phyloP scores from a whole-genome alignment of 1,139 yeast genomes.

The Sugiyamaella japonica region DNA sequence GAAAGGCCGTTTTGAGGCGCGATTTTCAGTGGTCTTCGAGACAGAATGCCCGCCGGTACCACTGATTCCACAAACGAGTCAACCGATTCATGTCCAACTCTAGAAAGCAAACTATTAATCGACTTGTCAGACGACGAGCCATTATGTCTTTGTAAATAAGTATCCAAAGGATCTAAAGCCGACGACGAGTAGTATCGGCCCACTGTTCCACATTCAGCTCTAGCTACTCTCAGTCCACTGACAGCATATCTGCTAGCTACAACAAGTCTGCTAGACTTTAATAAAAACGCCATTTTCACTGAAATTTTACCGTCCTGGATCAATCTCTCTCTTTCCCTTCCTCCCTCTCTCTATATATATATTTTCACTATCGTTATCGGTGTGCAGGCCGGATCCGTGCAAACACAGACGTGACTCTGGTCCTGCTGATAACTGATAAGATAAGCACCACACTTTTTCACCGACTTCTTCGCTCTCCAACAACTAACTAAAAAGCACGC shows the following conservation, averaged over 20 bases:
- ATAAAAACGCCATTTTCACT: slow-evolving; percentile 3
- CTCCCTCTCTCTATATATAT: background rate
- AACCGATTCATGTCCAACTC: slow-evolving; percentile 66
- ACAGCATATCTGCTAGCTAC: slow-evolving; percentile 6
- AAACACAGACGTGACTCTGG: background rate
- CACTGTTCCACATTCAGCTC: background rate
- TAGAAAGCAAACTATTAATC: slow-evolving; percentile 61
- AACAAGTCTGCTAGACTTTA: slow-evolving; percentile 4
- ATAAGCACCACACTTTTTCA: background rate
- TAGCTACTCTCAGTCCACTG: background rate
- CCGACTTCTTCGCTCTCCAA: no score
- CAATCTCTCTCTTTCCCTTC: no score
- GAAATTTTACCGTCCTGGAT: background rate
- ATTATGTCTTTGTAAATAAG: slow-evolving; percentile 85
- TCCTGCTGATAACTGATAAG: background rate
- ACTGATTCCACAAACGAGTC: slow-evolving; percentile 70
- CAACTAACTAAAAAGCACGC: no score
- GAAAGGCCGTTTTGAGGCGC: slow-evolving; percentile 70
- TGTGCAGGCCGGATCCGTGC: background rate
- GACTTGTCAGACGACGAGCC: slow-evolving; percentile 72
- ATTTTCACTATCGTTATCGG: background rate
- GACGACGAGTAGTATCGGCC: slow-evolving; percentile 11
- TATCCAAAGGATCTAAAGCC: slow-evolving; percentile 54
- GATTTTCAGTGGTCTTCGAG: slow-evolving; percentile 63
- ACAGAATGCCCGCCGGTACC: slow-evolving; percentile 74